phyloP scores from a whole-genome alignment of 2,329 filamentous ascomycete genomes.

The Sclerotinia nivalis region DNA sequence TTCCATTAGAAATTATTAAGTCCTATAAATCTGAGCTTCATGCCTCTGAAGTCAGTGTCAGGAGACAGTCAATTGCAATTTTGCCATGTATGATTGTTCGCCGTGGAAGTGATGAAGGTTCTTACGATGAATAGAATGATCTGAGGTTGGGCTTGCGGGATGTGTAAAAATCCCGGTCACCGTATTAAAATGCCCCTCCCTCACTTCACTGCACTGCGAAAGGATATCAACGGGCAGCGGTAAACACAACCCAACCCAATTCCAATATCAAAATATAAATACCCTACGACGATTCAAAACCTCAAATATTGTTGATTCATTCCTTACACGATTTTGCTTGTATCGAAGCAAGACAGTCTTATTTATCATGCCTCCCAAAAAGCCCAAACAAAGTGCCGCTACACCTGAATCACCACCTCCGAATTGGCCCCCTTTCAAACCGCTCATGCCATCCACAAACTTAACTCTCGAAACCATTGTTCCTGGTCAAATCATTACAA shows the following conservation, averaged over 20 bases:
- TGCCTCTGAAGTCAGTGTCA: rapidly evolving
- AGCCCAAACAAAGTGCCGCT: slow-evolving; percentile 26
- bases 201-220: no score
- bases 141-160: not conserved
- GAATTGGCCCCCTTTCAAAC: slow-evolving; percentile 62
- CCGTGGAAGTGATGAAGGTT: not conserved
- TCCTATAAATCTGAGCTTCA: not conserved
- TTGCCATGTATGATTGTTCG: not conserved
- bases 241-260: not conserved
- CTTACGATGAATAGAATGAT: not conserved
- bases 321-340: not conserved
- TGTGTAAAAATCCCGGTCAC: slow-evolving; percentile 3
- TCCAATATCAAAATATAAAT: not conserved
- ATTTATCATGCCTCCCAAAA: slow-evolving; percentile 28
- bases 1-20: not conserved
- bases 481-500: slow-evolving; percentile 62
- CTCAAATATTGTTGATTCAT: not conserved
- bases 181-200: slow-evolving; percentile 3
- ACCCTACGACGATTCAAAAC: not conserved
- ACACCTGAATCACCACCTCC: slow-evolving; percentile 40
- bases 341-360: not conserved
- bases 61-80: not conserved
- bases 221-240: not conserved
- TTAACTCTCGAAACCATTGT: slow-evolving; percentile 54
- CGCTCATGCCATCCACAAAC: slow-evolving; percentile 56